Conservation (phyloP, 139 green algal species). For the Dunaliella primolecta region DNA sequence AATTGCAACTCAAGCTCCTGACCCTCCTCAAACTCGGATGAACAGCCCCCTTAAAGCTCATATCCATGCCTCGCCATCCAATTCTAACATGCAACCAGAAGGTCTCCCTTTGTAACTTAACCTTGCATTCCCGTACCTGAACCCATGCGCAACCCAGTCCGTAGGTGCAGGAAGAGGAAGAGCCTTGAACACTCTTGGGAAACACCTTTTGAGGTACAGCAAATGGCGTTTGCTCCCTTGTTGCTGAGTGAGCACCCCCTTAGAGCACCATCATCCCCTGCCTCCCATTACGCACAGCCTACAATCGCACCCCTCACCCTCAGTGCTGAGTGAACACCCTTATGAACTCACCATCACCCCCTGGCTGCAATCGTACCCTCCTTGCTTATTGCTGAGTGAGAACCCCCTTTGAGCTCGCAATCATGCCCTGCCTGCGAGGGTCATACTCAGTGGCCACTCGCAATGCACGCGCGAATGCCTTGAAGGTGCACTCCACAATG, state of each 20-base stretch:
- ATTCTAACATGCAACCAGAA: too few species aligned
- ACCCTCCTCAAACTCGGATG: too few species aligned
- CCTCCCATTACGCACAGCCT: neutral
- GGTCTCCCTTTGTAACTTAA: too few species aligned
- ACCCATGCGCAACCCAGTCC: too few species aligned
- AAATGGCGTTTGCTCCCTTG: too few species aligned
- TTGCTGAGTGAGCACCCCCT: neutral
- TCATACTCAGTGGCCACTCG: slow-evolving; percentile 85
- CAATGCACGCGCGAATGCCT: slow-evolving; percentile 93
- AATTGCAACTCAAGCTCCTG: too few species aligned
- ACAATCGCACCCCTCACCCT: neutral
- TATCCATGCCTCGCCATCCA: too few species aligned
- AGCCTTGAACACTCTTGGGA: too few species aligned
- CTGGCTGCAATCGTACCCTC: neutral
- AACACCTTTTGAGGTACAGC: too few species aligned
- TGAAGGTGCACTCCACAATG: slow-evolving; percentile 99
- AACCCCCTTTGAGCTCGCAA: slow-evolving; percentile 90
- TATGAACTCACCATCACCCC: neutral
- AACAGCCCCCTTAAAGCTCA: too few species aligned
- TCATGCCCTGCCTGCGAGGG: slow-evolving; percentile 66
- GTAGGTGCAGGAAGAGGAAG: too few species aligned
- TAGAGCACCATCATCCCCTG: neutral
- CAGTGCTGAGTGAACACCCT: neutral
- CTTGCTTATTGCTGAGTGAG: slow-evolving; percentile 80
- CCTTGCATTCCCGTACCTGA: too few species aligned